Evolutionary conservation across 352 stramenopile genomes (phyloP).

Genomic region (Phytophthora brassicae): DNA sequence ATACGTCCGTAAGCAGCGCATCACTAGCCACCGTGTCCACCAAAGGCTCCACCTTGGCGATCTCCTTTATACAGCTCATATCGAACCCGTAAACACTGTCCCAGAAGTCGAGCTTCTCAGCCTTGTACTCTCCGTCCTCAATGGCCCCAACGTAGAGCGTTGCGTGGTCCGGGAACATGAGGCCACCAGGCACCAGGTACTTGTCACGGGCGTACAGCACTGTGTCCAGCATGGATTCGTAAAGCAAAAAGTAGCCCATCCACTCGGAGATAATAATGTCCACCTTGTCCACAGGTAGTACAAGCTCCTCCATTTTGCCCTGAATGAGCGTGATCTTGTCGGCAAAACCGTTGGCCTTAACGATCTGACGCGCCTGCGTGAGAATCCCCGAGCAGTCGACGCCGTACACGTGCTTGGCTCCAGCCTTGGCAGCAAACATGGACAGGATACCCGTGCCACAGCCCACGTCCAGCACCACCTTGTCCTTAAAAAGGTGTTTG

Average conservation of each 20-base stretch:
- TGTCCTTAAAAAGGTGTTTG: conserved; percentile 96
- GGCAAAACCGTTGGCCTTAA: conserved; percentile 92
- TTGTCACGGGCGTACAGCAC: conserved; percentile 96
- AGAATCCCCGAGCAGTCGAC: conserved; percentile 96
- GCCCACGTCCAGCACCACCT: conserved; percentile 96
- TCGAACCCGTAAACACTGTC: conserved; percentile 99
- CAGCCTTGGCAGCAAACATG: conserved; percentile 96
- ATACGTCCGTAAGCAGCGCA: conserved; percentile 89
- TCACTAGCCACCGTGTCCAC: conserved; percentile 97
- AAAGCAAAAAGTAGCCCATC: conserved; percentile 98
- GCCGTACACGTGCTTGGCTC: conserved; percentile 91
- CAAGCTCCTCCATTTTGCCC: conserved; percentile 92
- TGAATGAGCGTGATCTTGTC: conserved; percentile 95
- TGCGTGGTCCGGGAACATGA: conserved; percentile 97
- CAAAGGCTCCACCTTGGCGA: conserved; percentile 96
- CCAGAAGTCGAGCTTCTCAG: conserved; percentile 97
- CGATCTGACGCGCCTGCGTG: conserved; percentile 93
- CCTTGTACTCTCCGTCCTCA: conserved; percentile 95
- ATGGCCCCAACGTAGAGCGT: conserved; percentile 95
- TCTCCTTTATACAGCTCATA: conserved; percentile 98
- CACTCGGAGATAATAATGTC: conserved; percentile 99
- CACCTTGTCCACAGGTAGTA: conserved; percentile 92
- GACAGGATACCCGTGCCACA: conserved; percentile 96
- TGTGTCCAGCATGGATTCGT: conserved; percentile 98
- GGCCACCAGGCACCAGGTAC: conserved; percentile 90